Evolutionary conservation across 352 stramenopile species (phyloP), one percentile per base, ranked within the genome.

Genomic region (Peronospora destructor): DNA sequence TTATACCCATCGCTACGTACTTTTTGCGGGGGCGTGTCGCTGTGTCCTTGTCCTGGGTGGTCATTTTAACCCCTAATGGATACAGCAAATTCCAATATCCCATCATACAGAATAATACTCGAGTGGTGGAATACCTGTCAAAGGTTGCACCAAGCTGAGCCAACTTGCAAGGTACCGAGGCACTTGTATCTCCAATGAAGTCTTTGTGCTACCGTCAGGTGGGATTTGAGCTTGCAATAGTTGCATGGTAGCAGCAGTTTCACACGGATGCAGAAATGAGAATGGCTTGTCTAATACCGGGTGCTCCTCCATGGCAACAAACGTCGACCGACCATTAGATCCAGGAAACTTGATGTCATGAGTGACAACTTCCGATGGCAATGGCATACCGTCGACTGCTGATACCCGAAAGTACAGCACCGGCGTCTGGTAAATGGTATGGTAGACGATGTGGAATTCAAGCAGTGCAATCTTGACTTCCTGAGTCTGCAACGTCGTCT

Each of bases 401-500:
- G 45, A 35, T 10, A 47, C 56, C 12, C 72, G 73, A 17, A 92
- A 87, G 47, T 85, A 92, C 29, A 92, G 64, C 59, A 83, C 73
- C 0, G 79, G 79, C 2, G 73, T 84, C 47, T 82, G 70, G 60
- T 87, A 92, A 26, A 84, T 79, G 7, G 61, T 64, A 57, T 89
- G 81, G 55, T 76, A 92, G 23, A 89, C 77, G 43, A 92, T 82
- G 63, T 92, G 82, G 57, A 87, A 87, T 30, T 90, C 78, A 35
- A 80, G 61, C 14, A 89, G 23, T n/a, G 73, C 58, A 7, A 51
- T 68, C 23, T 72, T 56, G 28, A 23, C 39, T 33, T 21, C 14
- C 4, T 50, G 11, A n/a, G 17, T 1, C 35, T 50, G 35, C 21
- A 44, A 17, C 23, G 38, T 30, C 23, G 34, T 36, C 19, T 46